These are phyloP conservation scores for Blastocystis sp. DNA, from an alignment of 352 stramenopile genomes.

Conservation along the genomic window DNA sequence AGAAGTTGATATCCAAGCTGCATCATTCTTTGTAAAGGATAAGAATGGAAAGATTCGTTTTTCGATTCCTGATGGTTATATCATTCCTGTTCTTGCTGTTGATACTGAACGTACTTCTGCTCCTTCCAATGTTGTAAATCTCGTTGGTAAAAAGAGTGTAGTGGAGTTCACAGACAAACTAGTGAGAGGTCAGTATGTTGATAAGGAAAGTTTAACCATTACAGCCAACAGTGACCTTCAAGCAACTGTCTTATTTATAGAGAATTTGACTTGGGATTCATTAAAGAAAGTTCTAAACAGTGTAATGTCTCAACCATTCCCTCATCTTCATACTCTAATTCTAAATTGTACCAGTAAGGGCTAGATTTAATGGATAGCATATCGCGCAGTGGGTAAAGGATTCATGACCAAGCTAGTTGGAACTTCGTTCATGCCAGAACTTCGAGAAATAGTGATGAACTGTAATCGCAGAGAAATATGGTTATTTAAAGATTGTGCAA, in stretches of 20 bases:
- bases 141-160: neutral
- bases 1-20: constrained; percentile 4
- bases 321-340: neutral
- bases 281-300: too few relatives aligned
- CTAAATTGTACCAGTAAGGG: neutral
- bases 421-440: neutral
- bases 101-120: neutral
- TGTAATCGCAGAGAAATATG: neutral
- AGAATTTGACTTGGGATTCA: too few relatives aligned
- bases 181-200: neutral
- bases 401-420: neutral
- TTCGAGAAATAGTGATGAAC: neutral
- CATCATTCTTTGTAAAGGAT: neutral
- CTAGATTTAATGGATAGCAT: neutral
- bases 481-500: neutral
- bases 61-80: constrained; percentile 43
- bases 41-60: neutral
- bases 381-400: neutral
- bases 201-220: neutral
- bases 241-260: too few relatives aligned
- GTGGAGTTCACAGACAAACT: neutral
- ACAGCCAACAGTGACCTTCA: too few relatives aligned
- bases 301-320: neutral
- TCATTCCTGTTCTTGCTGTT: constrained; percentile 38
- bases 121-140: neutral